These are phyloP conservation scores for Rhizophora mangle DNA, from an alignment of 345 rosid genomes.

Conservation along the genomic window DNA sequence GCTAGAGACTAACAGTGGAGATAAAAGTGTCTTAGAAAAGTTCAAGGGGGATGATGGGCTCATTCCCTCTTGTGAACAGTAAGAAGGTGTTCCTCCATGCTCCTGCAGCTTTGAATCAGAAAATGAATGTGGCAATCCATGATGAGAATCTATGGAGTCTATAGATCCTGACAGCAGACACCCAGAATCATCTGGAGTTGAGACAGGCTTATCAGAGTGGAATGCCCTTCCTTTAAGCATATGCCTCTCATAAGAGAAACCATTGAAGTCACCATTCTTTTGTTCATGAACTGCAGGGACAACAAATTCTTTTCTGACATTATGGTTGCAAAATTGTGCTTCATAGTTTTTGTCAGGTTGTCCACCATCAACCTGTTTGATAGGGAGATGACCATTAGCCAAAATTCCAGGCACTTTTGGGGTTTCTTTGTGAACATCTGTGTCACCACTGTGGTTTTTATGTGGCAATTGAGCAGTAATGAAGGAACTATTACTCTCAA, in stretches of 20 bases:
- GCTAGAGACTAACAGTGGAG: conserved; percentile 25
- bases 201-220: conserved; percentile 36
- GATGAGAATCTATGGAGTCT: conserved; percentile 40
- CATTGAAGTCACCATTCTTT: conserved; percentile 23
- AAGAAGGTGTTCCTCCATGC: conserved; percentile 40
- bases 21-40: conserved; percentile 34
- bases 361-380: conserved; percentile 34
- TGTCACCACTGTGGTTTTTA: conserved; percentile 30
- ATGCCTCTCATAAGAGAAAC: conserved; percentile 31
- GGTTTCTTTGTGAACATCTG: conserved; percentile 21
- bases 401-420: conserved; percentile 12
- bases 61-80: conserved; percentile 51
- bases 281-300: conserved; percentile 19
- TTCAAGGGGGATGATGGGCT: conserved; percentile 48
- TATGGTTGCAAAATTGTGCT: conserved; percentile 19
- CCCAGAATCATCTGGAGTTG: conserved; percentile 27
- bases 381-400: conserved; percentile 22
- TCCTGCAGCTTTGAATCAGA: conserved; percentile 63
- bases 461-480: conserved; percentile 34
- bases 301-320: conserved; percentile 18
- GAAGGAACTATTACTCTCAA: conserved; percentile 52
- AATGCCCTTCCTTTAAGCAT: conserved; percentile 33
- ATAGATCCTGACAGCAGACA: conserved; percentile 40
- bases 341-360: conserved; percentile 30
- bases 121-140: conserved; percentile 50